Base-by-base conservation (phyloP, 2,329 filamentous ascomycete genomes). In the Hymenoscyphus linearis region DNA sequence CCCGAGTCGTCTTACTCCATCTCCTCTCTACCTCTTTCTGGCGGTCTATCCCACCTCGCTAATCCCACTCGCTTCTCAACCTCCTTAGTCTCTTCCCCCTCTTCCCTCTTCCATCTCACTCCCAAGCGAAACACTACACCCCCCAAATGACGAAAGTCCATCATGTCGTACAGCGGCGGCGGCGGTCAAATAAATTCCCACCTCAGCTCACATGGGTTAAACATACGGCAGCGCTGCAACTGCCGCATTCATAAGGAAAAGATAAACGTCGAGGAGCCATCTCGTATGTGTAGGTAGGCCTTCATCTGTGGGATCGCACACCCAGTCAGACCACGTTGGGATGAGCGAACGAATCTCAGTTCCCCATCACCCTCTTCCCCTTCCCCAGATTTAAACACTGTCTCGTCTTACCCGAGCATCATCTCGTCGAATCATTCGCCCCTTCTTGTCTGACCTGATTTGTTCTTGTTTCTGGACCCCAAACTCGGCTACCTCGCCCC, bases 361-460 rank as follows among this genome's bases (percentile, higher is more conserved):
- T 47, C 27, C 18, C 27, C 44, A 5, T 16, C 55, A 35, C 31
- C 44, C n/a, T 26, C 55, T 14, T 27, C 47, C 50, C 57, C 52
- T 34, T n/a, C 52, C 52, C 52, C 52, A 53, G 52, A 53, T 34
- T 50, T 22, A 50, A 22, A 55, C 47, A 27, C 16, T 26, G 35
- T 50, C 52, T 55, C 58, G 55, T 55, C 52, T 54, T 31, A 61
- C 31, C 55, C 47, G n/a, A 53, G 18, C 34, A 53, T 31, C 26
- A 31, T 31, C 31, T 31, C 10, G 10, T 34, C 26, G 25, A 26
- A 27, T 22, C 53, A 35, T 44, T 16, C 25, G 9, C 50, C 58
- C 25, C 27, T 22, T 26, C 22, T 44, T 14, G 26, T 18, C 31
- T 37, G 52, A 22, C 31, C 22, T 18, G 10, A 57, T 26, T 36